Evolutionary conservation across 257 asterid genomes (phyloP), one percentile per base, ranked within the genome.

Genomic region (Nemophila menziesii): DNA sequence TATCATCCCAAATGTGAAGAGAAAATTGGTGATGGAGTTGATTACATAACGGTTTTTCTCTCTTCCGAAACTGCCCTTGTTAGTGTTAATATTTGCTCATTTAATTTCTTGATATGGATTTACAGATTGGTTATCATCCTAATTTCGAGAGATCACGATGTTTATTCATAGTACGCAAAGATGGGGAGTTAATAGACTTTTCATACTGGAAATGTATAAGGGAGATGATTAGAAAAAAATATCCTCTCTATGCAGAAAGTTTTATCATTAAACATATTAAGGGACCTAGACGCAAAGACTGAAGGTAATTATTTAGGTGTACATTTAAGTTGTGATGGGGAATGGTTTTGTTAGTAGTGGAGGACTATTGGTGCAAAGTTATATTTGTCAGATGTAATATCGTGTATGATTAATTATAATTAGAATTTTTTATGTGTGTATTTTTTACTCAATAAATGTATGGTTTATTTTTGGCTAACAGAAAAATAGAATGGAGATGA

Each of bases 161-260:
- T 49, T 55, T 90, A 45, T 90, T 90, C 77, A 68, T 90, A 57
- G 94, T 81, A 47, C 96, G 89, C 14, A 79, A 69, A 54, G 92
- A 79, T 64, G 99, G 99, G 54, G 94, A 77, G 33, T n/a, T 65
- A 69, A 79, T 85, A 16, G 96, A 90, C 54, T 85, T 90, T 49
- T 90, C 99, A 1, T 90, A 74, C 66, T 85, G 99, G 99, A 90
- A 90, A 77, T 85, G 99, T 75, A 72, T 90, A 53, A 85, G 79
- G 71, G 96, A 94, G 23, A 62, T 85, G 71, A 79, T 90, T 71
- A 74, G 78, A 52, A 82, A 71, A 54, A 85, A 81, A 20, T 90
- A 81, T 69, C 99, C 96, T 46, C 78, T 85, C 15, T 77, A 85
- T 41, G 96, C 99, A 0, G 94, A 85, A 56, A 81, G 75, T 71